phyloP scores from a whole-genome alignment of 78 protist genomes.

The Dictyostelium citrinum region DNA sequence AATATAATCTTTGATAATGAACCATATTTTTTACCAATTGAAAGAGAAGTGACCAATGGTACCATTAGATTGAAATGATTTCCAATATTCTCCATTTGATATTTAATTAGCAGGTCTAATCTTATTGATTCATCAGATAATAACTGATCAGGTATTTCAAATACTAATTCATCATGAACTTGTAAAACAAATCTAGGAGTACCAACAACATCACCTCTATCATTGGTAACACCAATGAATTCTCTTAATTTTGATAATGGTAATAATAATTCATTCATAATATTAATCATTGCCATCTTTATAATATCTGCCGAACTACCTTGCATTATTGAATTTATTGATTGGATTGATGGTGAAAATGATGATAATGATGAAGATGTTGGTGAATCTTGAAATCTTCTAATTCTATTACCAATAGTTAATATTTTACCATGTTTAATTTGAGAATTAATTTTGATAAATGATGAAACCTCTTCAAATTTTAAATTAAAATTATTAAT shows the following conservation, averaged over 20 bases:
- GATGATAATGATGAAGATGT: neutral
- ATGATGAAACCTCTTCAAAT: neutral
- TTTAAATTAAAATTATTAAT: neutral
- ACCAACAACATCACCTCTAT: neutral
- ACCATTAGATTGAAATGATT: neutral
- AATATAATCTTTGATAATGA: neutral
- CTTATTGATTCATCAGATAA: neutral
- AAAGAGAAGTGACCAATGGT: neutral
- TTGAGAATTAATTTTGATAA: neutral
- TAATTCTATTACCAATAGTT: constrained; percentile 20
- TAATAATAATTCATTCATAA: neutral
- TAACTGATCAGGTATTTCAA: constrained; percentile 64
- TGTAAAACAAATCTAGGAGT: constrained; percentile 69
- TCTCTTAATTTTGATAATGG: neutral
- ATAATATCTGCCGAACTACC: constrained; percentile 86
- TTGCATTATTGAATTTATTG: constrained; percentile 75
- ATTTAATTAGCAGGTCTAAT: neutral
- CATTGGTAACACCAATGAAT: neutral
- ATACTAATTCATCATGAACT: constrained; percentile 86
- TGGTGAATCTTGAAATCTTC: neutral
- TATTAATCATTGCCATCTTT: constrained; percentile 75
- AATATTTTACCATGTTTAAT: constrained; percentile 6
- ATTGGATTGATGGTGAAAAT: neutral
- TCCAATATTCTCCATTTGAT: neutral
- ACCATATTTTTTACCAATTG: constrained; percentile 20